Evolutionary conservation across 1,284 basidiomycete genomes (phyloP).

Genomic region (Ganoderma lingzhi): DNA sequence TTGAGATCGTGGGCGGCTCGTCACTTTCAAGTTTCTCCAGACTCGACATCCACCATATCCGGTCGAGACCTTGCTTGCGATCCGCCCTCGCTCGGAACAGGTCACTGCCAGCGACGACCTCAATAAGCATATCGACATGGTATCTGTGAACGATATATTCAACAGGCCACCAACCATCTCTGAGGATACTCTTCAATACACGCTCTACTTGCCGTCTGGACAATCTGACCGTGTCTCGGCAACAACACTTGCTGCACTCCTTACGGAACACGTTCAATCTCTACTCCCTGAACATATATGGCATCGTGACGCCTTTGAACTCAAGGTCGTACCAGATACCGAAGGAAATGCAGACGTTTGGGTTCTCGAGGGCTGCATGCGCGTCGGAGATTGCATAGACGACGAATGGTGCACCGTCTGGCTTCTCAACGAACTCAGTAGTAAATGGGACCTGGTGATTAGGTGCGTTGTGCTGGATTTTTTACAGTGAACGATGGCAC

Average conservation of each 20-base stretch:
- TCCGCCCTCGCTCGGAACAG: background rate
- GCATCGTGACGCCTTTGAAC: conserved; percentile 89
- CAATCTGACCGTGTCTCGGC: conserved; percentile 65
- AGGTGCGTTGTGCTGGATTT: conserved; percentile 55
- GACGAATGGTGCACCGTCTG: conserved; percentile 97
- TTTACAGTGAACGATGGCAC: conserved; percentile 9
- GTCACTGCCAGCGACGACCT: background rate
- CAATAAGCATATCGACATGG: conserved; percentile 6
- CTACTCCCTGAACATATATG: conserved; percentile 79
- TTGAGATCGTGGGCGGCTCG: conserved; percentile 20
- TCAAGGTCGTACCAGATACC: conserved; percentile 67
- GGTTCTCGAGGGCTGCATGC: conserved; percentile 79
- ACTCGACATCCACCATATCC: background rate
- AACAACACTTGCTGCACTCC: conserved; percentile 75
- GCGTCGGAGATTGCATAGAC: conserved; percentile 93
- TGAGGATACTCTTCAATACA: conserved; percentile 87
- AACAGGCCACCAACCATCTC: conserved; percentile 78
- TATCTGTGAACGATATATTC: conserved; percentile 58
- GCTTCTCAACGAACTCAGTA: conserved; percentile 81
- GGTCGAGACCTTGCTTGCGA: background rate
- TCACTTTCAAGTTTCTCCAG: background rate
- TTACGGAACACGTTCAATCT: conserved; percentile 64
- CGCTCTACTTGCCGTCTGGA: conserved; percentile 65
- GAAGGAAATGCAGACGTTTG: conserved; percentile 51
- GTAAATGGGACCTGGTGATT: conserved; percentile 80